Evolutionary conservation across 257 asterid species (phyloP), one percentile per base, ranked within the genome.

Genomic region (Ilex aquifolium): DNA sequence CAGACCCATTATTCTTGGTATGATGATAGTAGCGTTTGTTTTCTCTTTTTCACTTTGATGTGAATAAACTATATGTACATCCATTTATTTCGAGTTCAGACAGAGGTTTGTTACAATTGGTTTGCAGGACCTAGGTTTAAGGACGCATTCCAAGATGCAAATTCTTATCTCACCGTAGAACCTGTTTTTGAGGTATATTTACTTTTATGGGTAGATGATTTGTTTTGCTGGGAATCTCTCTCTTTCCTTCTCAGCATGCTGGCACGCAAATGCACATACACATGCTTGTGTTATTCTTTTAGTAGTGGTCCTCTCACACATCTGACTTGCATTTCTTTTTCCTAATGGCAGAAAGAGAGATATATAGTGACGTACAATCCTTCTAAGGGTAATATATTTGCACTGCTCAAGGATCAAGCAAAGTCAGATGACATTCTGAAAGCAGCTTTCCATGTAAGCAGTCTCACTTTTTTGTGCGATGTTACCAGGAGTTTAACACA

Each of bases 141-240:
- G 83, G 99, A 93, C 52, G 99, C 96, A 70, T 88, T 90, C 81
- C 95, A 93, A 77, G 97, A 93, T 64, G 91, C 97, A 57, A 75
- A 77, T 69, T 82, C 95, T 21, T 93, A 82, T 81, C 87, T 93
- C 57, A 71, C 90, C 6, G 69, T 90, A 73, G 87, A 93, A 79
- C 95, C 99, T 62, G 82, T 93, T 60, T 93, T 90, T 77, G 92
- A 93, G 95, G 99, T 93, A 79, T 56, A 32, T 54, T 71, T 61
- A 39, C 61, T 56, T 50, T 13, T 57, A 36, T 32, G 39, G 48
- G 74, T 40, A 66, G 51, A 72, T 60, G 30, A 48, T 56, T 29
- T 46, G 7, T 42, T 46, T 46, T 6, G 11, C n/a, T 15, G 11
- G 27, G 3, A n/a, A 15, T 15, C 57, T 29, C 57, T 3, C 57